Conservation (phyloP, 2,329 filamentous ascomycete species). For the Sclerotinia glacialis region DNA sequence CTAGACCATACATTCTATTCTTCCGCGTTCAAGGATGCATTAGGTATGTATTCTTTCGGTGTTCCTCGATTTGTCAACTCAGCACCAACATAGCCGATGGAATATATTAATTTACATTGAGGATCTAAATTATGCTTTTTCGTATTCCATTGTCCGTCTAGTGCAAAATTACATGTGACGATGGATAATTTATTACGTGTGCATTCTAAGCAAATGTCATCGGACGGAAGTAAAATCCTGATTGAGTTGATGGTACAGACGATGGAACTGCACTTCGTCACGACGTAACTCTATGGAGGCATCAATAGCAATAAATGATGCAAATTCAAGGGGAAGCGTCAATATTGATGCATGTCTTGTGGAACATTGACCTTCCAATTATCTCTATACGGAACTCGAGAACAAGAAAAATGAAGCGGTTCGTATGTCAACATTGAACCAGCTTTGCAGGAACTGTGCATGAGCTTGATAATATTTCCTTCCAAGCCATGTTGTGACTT, state of each 20-base stretch:
- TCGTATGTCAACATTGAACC: not conserved
- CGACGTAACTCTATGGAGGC: not conserved
- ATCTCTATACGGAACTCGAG: not conserved
- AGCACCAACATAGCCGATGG: conserved; percentile 12
- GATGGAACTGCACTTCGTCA: conserved; percentile 3
- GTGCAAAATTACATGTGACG: conserved; percentile 1
- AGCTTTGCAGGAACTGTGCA: not conserved
- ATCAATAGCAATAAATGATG: not conserved
- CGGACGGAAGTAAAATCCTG: not conserved
- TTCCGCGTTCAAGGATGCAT: not conserved
- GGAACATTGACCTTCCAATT: not conserved
- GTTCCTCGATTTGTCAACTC: conserved; percentile 3
- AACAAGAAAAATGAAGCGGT: not conserved
- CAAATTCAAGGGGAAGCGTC: not conserved
- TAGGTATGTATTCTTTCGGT: not conserved
- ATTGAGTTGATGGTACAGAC: conserved; percentile 4
- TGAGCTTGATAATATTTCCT: not conserved
- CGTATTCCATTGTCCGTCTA: not conserved
- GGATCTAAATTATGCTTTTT: not conserved
- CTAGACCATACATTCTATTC: not conserved
- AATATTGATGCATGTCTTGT: not conserved
- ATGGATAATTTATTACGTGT: conserved; percentile 11
- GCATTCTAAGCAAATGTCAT: not conserved
- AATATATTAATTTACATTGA: conserved; percentile 14
- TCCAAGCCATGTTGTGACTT: not conserved